A percentile compares a stretch with the other conserved stretches of the same genome.
phyloP scores from a whole-genome alignment of 1,139 yeast species.

The Candida mesenterica region DNA sequence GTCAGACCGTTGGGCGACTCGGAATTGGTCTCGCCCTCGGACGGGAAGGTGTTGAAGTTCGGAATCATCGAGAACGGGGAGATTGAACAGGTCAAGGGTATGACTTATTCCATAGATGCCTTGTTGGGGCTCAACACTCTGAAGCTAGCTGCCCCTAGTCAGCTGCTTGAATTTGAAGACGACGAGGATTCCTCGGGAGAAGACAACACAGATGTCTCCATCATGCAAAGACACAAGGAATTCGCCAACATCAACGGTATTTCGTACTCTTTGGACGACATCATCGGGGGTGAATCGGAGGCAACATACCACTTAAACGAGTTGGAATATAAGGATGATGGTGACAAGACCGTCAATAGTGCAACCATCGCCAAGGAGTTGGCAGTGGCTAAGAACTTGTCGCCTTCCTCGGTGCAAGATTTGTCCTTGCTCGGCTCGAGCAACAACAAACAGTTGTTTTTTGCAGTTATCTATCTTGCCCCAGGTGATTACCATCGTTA shows the following conservation, averaged over 20 bases:
- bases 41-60: slow-evolving; percentile 83
- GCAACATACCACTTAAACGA: slow-evolving; percentile 39
- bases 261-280: slow-evolving; percentile 47
- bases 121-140: slow-evolving; percentile 65
- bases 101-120: slow-evolving; percentile 89
- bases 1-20: slow-evolving; percentile 73
- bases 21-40: slow-evolving; percentile 85
- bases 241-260: slow-evolving; percentile 81
- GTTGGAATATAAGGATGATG: slow-evolving; percentile 55
- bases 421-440: slow-evolving; percentile 20
- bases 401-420: slow-evolving; percentile 35
- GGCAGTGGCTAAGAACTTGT: slow-evolving; percentile 42
- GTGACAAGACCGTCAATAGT: slow-evolving; percentile 48
- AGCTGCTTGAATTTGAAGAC: slow-evolving; percentile 51
- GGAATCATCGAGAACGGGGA: slow-evolving; percentile 83
- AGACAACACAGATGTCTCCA: background rate
- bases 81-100: slow-evolving; percentile 95
- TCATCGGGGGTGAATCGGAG: slow-evolving; percentile 52
- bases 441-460: slow-evolving; percentile 63
- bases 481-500: slow-evolving; percentile 98
- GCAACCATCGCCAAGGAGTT: slow-evolving; percentile 37
- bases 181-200: slow-evolving; percentile 32
- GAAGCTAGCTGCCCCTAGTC: slow-evolving; percentile 60
- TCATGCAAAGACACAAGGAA: slow-evolving; percentile 58
- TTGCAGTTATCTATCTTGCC: slow-evolving; percentile 90